Evolutionary conservation across 352 stramenopile species (phyloP).

Genomic region (Globisporangium echinulatum): DNA sequence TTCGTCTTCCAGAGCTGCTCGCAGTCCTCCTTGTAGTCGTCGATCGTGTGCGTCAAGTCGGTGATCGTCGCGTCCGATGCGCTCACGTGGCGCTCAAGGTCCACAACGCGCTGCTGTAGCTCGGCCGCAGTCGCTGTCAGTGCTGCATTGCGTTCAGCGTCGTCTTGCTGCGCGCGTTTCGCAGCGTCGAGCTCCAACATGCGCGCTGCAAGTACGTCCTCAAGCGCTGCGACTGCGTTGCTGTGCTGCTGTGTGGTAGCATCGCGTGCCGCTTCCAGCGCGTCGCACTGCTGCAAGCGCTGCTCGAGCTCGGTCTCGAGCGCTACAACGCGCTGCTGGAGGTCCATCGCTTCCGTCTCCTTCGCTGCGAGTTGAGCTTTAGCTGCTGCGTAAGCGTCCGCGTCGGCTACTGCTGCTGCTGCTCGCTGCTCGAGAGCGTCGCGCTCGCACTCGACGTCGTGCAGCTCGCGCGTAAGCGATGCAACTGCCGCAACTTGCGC

Average conservation of each 20-base stretch:
- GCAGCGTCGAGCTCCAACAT: slow-evolving; percentile 3
- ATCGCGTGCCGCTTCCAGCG: slow-evolving; percentile 21
- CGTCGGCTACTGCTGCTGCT: slow-evolving; percentile 22
- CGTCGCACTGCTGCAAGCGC: slow-evolving; percentile 25
- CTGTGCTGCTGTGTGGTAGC: slow-evolving; percentile 25
- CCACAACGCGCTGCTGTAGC: slow-evolving; percentile 22
- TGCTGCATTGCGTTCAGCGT: slow-evolving; percentile 4
- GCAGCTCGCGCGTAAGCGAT: slow-evolving; percentile 32
- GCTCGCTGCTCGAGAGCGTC: slow-evolving; percentile 31
- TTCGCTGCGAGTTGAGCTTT: slow-evolving; percentile 33
- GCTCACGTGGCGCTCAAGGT: slow-evolving; percentile 29
- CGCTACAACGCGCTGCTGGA: slow-evolving; percentile 14
- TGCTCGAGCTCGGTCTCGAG: slow-evolving; percentile 26
- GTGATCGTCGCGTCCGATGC: slow-evolving; percentile 19
- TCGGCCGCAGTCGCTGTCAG: not conserved
- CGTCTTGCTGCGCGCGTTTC: slow-evolving; percentile 3
- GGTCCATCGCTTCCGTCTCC: slow-evolving; percentile 12
- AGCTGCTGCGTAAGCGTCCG: slow-evolving; percentile 23
- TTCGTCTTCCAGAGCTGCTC: slow-evolving; percentile 74
- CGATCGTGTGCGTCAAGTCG: slow-evolving; percentile 42
- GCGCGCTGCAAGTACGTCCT: not conserved
- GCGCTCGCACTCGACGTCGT: slow-evolving; percentile 24
- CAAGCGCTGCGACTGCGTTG: slow-evolving; percentile 20
- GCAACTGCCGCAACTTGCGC: slow-evolving; percentile 23
- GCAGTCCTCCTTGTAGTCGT: slow-evolving; percentile 79